Evolutionary conservation across 2,329 filamentous ascomycete species (phyloP).

Genomic region (Talaromyces sp.): DNA sequence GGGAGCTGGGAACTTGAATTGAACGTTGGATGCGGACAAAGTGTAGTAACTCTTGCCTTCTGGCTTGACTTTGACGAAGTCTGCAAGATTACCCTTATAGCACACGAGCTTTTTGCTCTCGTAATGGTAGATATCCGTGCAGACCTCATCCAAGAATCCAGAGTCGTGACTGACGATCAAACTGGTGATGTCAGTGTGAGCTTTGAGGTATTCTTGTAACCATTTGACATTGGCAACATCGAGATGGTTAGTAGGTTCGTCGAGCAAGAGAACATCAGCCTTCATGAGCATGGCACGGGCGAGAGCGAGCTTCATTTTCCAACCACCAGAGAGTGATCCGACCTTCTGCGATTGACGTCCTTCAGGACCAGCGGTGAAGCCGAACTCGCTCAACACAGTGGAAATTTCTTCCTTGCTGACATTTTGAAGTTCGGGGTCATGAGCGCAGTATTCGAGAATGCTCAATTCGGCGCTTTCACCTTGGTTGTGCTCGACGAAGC

Average conservation of each 20-base stretch:
- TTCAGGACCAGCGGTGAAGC: conserved; percentile 85
- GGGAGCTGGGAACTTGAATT: conserved; percentile 97
- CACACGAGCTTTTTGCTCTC: conserved; percentile 86
- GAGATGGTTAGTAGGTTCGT: conserved; percentile 98
- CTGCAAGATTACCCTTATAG: conserved; percentile 52
- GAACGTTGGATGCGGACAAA: conserved; percentile 77
- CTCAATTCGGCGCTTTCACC: conserved; percentile 95
- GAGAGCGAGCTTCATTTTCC: conserved; percentile 99
- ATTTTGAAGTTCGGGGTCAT: conserved; percentile 79
- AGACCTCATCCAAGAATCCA: conserved; percentile 92
- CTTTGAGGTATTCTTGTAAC: conserved; percentile 92
- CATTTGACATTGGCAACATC: conserved; percentile 95
- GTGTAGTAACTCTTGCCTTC: conserved; percentile 99
- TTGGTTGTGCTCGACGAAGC: conserved; percentile 99
- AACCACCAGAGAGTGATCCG: conserved; percentile 92
- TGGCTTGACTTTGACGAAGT: conserved; percentile 82
- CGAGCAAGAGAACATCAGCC: conserved; percentile 91
- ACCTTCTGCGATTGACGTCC: conserved; percentile 87
- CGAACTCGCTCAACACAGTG: conserved; percentile 81
- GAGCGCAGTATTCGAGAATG: conserved; percentile 87
- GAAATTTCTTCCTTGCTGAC: conserved; percentile 79
- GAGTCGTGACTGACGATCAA: conserved; percentile 99
- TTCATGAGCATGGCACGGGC: conserved; percentile 94
- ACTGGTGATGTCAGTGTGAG: conserved; percentile 93
- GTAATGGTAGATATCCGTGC: conserved; percentile 98